These are phyloP conservation scores for Thalassiosira hispida DNA, from an alignment of 352 stramenopile species.

Conservation along the genomic window DNA sequence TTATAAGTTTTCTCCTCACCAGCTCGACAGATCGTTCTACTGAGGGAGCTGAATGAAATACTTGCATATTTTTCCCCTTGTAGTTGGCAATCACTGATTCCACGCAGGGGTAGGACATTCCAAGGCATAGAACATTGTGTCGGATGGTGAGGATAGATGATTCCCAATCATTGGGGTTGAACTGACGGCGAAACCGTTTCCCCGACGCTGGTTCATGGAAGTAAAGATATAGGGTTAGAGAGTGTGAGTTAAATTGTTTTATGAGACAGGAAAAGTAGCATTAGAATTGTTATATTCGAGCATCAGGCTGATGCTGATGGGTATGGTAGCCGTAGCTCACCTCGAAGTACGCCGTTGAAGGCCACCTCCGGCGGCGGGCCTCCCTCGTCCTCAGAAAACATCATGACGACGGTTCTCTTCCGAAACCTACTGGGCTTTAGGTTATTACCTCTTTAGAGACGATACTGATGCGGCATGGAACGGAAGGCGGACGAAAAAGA, in stretches of 20 bases:
- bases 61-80: conserved; percentile 20
- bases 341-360: conserved; percentile 11
- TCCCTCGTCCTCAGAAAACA: background rate
- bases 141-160: conserved; percentile 50
- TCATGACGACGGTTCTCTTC: no score
- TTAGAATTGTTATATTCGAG: no score
- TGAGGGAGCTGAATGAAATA: conserved; percentile 37
- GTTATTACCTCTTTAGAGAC: no score
- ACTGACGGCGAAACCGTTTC: conserved; percentile 41
- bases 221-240: background rate
- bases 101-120: conserved; percentile 77
- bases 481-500: no score
- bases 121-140: conserved; percentile 71
- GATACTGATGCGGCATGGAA: no score
- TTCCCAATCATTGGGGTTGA: conserved; percentile 46
- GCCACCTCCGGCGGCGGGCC: background rate
- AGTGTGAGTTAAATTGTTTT: background rate
- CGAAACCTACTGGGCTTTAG: no score
- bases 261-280: no score
- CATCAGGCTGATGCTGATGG: background rate
- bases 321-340: background rate
- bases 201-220: conserved; percentile 19
- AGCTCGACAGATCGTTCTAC: conserved; percentile 69
- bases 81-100: conserved; percentile 38
- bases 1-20: conserved; percentile 67